A percentile compares a stretch with the other conserved stretches of the same genome.
Evolutionary conservation across 306 rosid species (phyloP).

Genomic region (Arachis stenosperma): DNA sequence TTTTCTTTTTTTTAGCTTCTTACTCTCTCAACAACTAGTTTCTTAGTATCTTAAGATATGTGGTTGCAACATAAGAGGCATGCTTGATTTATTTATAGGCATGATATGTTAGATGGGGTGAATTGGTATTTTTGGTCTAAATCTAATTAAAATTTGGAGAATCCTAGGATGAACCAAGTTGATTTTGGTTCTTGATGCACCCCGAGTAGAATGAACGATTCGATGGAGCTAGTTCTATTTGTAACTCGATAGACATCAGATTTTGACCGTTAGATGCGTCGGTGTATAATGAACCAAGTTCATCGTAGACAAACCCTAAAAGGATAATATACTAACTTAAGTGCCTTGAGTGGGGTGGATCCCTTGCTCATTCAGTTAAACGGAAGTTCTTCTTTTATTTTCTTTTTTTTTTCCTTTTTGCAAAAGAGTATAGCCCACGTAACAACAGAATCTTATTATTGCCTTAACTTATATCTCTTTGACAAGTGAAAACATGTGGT

Average conservation of each 20-base stretch:
- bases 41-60: slow-evolving; percentile 5
- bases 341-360: slow-evolving; percentile 41
- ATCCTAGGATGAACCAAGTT: too few relatives aligned
- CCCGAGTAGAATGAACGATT: too few relatives aligned
- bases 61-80: slow-evolving; percentile 13
- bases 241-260: too few relatives aligned
- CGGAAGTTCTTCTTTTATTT: slow-evolving; percentile 37
- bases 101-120: slow-evolving; percentile 26
- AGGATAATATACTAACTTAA: slow-evolving; percentile 4
- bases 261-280: too few relatives aligned
- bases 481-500: slow-evolving; percentile 25
- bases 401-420: background rate
- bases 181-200: too few relatives aligned
- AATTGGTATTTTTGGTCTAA: slow-evolving; percentile 23
- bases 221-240: too few relatives aligned
- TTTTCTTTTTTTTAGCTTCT: background rate
- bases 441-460: slow-evolving; percentile 35
- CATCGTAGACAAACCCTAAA: too few relatives aligned
- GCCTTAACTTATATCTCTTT: slow-evolving; percentile 17
- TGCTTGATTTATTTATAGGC: slow-evolving; percentile 38
- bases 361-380: slow-evolving; percentile 44
- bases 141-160: background rate
- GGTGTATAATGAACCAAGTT: too few relatives aligned
- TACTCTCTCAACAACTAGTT: background rate
- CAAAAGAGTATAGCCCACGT: slow-evolving; percentile 31